These are phyloP conservation scores for Guadua angustifolia DNA, from an alignment of 176 grass and related monocot species.

Conservation along the genomic window DNA sequence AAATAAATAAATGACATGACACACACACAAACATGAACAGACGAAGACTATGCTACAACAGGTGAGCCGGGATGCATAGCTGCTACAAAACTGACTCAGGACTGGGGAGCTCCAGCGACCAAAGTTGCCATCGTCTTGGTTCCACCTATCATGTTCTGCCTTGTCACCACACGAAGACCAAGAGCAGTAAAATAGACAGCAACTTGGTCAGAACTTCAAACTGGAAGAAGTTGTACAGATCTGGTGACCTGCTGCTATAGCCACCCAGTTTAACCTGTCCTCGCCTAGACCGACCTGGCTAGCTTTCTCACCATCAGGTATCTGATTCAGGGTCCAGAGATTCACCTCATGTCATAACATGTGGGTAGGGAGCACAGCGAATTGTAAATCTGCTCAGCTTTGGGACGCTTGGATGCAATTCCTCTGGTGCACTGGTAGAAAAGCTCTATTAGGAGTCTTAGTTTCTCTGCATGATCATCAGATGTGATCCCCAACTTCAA, in stretches of 20 bases:
- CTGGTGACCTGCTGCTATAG: not conserved
- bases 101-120: conserved; percentile 21
- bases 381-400: conserved; percentile 70
- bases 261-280: not conserved
- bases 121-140: conserved; percentile 22
- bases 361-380: conserved; percentile 60
- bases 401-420: conserved; percentile 61
- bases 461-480: conserved; percentile 72
- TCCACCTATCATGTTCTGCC: conserved; percentile 31
- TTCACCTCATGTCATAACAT: conserved; percentile 55
- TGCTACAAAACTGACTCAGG: conserved; percentile 25
- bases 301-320: not conserved
- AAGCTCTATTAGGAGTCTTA: conserved; percentile 77
- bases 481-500: conserved; percentile 63
- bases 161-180: not conserved
- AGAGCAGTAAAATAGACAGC: not conserved
- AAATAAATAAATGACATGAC: not conserved
- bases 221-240: not conserved
- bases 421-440: conserved; percentile 89
- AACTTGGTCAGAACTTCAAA: not conserved
- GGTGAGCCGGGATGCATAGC: not conserved
- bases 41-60: conserved; percentile 21
- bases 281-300: not conserved
- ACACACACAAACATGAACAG: conserved; percentile 31
- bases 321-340: conserved; percentile 14